phyloP scores from a whole-genome alignment of 768 basidiomycete genomes.

The Mycena maculata region DNA sequence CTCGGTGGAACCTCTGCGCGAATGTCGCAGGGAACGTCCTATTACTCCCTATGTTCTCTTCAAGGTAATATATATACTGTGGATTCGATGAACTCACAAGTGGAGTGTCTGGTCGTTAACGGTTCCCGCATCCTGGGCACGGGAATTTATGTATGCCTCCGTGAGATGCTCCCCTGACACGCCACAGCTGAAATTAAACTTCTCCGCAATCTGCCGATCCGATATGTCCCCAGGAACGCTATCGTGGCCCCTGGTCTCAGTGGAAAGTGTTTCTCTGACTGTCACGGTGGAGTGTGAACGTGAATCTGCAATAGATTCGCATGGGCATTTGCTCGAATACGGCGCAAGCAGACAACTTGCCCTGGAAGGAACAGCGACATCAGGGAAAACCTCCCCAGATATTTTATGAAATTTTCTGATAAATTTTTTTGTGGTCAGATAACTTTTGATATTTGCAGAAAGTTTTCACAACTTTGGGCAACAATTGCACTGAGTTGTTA shows the following conservation, averaged over 20 bases:
- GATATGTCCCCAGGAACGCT: conserved; percentile 43
- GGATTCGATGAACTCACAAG: conserved; percentile 59
- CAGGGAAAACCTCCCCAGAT: too few species aligned
- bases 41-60: conserved; percentile 69
- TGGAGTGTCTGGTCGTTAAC: conserved; percentile 70
- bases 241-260: conserved; percentile 80
- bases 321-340: conserved; percentile 86
- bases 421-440: too few species aligned
- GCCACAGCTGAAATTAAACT: conserved; percentile 47
- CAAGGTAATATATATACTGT: conserved; percentile 75
- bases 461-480: too few species aligned
- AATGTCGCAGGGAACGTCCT: not conserved
- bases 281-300: not conserved
- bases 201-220: conserved; percentile 18
- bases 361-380: conserved; percentile 66
- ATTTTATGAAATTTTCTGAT: too few species aligned
- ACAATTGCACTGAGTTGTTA: too few species aligned
- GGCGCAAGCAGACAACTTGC: conserved; percentile 74
- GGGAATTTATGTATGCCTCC: conserved; percentile 60
- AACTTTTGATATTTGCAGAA: too few species aligned
- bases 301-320: conserved; percentile 81
- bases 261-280: conserved; percentile 52
- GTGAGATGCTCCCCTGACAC: not conserved
- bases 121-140: conserved; percentile 59
- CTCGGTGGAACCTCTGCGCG: not conserved